phyloP scores from a whole-genome alignment of 257 asterid species.

The Marsdenia floribunda region DNA sequence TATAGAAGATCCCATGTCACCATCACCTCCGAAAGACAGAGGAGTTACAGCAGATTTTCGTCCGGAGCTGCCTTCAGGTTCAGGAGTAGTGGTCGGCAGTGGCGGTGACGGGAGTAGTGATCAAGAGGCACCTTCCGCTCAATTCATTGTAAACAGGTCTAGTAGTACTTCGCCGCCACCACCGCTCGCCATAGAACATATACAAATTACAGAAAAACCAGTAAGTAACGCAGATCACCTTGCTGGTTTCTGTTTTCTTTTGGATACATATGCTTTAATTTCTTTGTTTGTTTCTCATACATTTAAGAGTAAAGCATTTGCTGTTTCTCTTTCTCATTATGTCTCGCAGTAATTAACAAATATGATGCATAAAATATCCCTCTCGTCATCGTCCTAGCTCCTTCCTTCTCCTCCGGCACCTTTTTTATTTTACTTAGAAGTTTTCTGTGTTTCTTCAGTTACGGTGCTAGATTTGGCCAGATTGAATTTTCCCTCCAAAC shows the following conservation, averaged over 20 bases:
- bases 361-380: background rate
- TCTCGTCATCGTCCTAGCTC: no score
- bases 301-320: no score
- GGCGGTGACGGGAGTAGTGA: constrained; percentile 29
- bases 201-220: constrained; percentile 20
- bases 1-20: constrained; percentile 3
- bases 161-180: constrained; percentile 31
- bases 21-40: background rate
- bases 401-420: no score
- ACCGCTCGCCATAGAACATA: constrained; percentile 25
- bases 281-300: background rate
- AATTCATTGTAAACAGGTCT: no score
- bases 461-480: no score
- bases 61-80: background rate
- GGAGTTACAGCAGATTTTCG: background rate
- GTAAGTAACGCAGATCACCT: constrained; percentile 8
- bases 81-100: constrained; percentile 4
- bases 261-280: background rate
- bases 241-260: background rate
- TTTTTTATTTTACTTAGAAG: no score
- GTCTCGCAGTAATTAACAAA: background rate
- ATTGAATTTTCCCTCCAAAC: no score
- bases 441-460: no score
- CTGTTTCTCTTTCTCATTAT: no score
- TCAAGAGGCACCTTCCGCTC: constrained; percentile 39